Conservation (phyloP, 352 stramenopile genomes). For the Globisporangium orthogonon region DNA sequence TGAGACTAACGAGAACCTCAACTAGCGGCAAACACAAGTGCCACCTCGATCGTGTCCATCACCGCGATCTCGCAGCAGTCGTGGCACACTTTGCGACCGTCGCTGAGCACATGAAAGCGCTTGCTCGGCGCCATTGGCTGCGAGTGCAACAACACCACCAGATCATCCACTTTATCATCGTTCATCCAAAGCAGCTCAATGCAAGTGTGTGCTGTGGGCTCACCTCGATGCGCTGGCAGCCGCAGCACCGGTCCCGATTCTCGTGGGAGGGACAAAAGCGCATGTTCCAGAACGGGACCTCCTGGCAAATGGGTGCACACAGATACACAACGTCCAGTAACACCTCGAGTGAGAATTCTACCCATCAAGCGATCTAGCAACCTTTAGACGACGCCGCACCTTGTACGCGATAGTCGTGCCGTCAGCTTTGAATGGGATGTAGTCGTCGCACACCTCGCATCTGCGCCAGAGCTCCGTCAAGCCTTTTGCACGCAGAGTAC, state of each 20-base stretch:
- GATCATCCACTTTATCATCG: not conserved
- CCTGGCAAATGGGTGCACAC: conserved; percentile 8
- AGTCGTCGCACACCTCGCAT: conserved; percentile 56
- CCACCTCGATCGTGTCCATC: conserved; percentile 53
- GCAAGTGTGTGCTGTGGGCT: not conserved
- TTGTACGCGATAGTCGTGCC: conserved; percentile 53
- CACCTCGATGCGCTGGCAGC: conserved; percentile 66
- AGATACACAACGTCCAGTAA: not conserved
- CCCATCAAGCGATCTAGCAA: not conserved
- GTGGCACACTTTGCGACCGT: conserved; percentile 61
- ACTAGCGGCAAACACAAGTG: not conserved
- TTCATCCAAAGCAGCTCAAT: no score
- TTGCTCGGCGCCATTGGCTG: conserved; percentile 26
- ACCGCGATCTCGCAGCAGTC: conserved; percentile 55
- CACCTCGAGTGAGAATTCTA: no score
- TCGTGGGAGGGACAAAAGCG: conserved; percentile 62
- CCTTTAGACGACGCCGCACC: conserved; percentile 8
- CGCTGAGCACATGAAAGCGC: conserved; percentile 49
- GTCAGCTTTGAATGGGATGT: conserved; percentile 37
- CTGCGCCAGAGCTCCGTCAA: conserved; percentile 13
- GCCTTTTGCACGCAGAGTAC: not conserved
- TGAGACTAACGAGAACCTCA: not conserved
- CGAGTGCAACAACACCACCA: not conserved
- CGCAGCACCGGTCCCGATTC: conserved; percentile 57
- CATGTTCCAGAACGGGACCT: conserved; percentile 59